A percentile compares a stretch with the other conserved stretches of the same genome.
phyloP scores from a whole-genome alignment of 2,329 filamentous ascomycete genomes.

The Pseudogymnoascus sp. region DNA sequence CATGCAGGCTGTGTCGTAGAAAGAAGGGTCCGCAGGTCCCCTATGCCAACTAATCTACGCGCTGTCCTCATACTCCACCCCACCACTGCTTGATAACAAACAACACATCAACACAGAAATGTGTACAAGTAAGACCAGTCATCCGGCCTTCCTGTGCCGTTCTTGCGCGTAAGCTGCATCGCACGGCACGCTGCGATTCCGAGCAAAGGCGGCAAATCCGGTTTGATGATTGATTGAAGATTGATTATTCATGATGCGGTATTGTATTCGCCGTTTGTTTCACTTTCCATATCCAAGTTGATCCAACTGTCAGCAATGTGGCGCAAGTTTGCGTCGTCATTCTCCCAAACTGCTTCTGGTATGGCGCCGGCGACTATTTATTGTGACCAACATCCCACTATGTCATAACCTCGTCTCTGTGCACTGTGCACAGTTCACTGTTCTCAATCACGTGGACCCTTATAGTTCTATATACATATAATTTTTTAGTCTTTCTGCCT shows the following conservation, averaged over 20 bases:
- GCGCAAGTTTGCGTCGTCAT: neutral
- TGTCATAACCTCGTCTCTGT: neutral
- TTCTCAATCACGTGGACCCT: neutral
- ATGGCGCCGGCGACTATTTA: neutral
- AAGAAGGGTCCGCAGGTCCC: neutral
- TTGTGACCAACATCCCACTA: neutral
- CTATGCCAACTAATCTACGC: neutral
- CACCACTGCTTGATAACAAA: neutral
- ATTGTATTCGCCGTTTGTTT: neutral
- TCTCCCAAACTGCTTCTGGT: neutral
- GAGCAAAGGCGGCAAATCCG: neutral
- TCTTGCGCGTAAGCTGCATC: neutral
- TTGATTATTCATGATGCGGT: neutral
- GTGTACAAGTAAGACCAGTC: neutral
- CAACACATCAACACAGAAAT: neutral
- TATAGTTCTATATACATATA: neutral
- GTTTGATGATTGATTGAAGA: neutral
- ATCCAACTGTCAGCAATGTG: neutral
- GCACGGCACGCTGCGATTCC: neutral
- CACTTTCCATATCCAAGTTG: neutral
- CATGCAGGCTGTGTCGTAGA: neutral
- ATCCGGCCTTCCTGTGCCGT: neutral
- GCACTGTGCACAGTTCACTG: neutral
- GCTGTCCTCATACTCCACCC: neutral
- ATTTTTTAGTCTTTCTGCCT: neutral